These are phyloP conservation scores for Monosporozyma aerobia DNA, from an alignment of 805 yeast species.

Conservation along the genomic window DNA sequence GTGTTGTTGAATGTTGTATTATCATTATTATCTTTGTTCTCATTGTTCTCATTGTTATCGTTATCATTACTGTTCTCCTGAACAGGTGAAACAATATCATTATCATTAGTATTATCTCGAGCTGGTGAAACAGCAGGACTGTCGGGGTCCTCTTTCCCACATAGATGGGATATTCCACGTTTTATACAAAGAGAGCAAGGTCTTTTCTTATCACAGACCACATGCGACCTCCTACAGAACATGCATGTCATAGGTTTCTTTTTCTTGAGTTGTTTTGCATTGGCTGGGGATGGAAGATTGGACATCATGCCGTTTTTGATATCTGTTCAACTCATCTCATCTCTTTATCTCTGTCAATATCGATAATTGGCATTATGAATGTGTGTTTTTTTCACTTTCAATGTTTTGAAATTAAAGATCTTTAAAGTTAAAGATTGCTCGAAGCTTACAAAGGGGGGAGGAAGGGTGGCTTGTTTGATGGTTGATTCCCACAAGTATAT, in stretches of 20 bases:
- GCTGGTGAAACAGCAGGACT: not conserved
- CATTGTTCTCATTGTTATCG: too few relatives aligned
- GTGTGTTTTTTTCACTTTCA: too few relatives aligned
- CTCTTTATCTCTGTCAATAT: too few relatives aligned
- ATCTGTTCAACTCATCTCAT: not conserved
- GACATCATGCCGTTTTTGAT: not conserved
- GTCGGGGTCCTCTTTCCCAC: conserved; percentile 49
- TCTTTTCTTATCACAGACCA: conserved; percentile 78
- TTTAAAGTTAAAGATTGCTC: not conserved
- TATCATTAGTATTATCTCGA: not conserved
- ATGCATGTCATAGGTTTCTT: conserved; percentile 53
- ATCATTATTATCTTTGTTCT: too few relatives aligned
- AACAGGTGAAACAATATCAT: too few relatives aligned
- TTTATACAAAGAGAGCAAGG: conserved; percentile 72
- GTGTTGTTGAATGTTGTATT: too few relatives aligned
- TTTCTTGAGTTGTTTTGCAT: not conserved
- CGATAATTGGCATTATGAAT: too few relatives aligned
- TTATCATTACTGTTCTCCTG: too few relatives aligned
- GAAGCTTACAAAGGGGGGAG: too few relatives aligned
- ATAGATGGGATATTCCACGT: conserved; percentile 79
- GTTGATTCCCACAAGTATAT: not conserved
- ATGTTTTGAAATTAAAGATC: not conserved
- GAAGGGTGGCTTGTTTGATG: too few relatives aligned
- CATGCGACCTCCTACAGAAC: conserved; percentile 85
- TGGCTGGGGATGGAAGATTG: not conserved